phyloP scores from a whole-genome alignment of 305 asterid genomes.

The Fraxinus xanthoxyloides region DNA sequence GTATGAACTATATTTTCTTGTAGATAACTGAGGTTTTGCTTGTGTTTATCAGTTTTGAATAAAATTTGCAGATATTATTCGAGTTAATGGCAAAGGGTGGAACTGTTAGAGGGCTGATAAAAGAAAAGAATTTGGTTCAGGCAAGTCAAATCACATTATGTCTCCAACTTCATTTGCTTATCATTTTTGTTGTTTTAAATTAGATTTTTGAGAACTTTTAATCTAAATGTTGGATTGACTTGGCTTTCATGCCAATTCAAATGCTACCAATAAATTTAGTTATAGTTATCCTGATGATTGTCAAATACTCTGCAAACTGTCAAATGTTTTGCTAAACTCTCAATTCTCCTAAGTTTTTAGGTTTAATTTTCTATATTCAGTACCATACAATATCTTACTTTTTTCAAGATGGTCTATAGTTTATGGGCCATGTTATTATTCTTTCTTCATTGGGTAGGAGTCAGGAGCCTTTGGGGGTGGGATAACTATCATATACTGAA shows the following conservation, averaged over 20 bases:
- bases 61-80: slow-evolving; percentile 63
- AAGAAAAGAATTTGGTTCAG: slow-evolving; percentile 95
- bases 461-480: neutral
- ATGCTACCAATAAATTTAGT: neutral
- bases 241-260: neutral
- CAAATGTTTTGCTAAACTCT: neutral
- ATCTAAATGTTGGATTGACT: neutral
- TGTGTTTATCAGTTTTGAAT: slow-evolving; percentile 4
- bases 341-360: neutral
- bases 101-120: slow-evolving; percentile 80
- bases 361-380: neutral
- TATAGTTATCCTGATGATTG: neutral
- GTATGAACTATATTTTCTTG: neutral
- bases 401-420: neutral
- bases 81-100: slow-evolving; percentile 93
- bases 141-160: slow-evolving; percentile 42
- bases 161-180: slow-evolving; percentile 1
- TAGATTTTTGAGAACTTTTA: neutral
- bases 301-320: neutral
- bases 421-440: neutral
- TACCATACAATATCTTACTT: neutral
- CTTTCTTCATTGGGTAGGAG: neutral
- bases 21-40: neutral
- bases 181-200: neutral
- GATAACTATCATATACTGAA: neutral